Evolutionary conservation across 495 filamentous ascomycete species (phyloP), one percentile per base, ranked within the genome.

Genomic region (Hapsidospora chrysogenum): DNA sequence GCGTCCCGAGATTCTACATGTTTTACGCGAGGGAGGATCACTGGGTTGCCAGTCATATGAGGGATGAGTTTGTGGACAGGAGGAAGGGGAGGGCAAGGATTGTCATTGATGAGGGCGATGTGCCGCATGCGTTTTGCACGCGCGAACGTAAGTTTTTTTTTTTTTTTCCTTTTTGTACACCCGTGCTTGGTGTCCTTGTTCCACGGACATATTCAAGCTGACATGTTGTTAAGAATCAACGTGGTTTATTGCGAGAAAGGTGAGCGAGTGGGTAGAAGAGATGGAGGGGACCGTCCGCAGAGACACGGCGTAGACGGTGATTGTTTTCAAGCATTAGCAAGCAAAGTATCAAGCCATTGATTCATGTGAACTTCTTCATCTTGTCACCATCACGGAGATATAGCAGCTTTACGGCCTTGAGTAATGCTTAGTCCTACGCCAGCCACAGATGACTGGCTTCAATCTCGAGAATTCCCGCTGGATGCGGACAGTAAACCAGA

Each of bases 41-140:
- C 46, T 94, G 86, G 86, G 82, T 95, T 17, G 78, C 78, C 1
- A 60, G 81, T 36, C 56, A 68, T 51, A 76, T 77, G 26, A 58
- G 87, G 22, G 80, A 92, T 47, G 71, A 67, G 33, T 70, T 94
- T 36, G 77, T 93, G 42, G 60, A 43, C 34, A 44, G 44, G 35
- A 47, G 52, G 13, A 36, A 49, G 18, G 26, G 63, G 25, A 76
- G 75, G 38, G 74, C 78, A 9, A 60, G 46, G 39, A 77, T 92
- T 66, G 46, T 80, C 36, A 64, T 93, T 45, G 82, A 83, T 50
- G 69, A 84, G 41, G 64, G 70, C 17, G 68, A 68, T 0, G 56
- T 86, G 40, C 78, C 78, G 23, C 85, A 93, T 66, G 79, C 66
- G 0, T 94, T 94, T 56, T 85, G 78, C 51, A 67, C 87, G 33